phyloP scores from a whole-genome alignment of 768 basidiomycete genomes.

The Xerocomus spinulosus region DNA sequence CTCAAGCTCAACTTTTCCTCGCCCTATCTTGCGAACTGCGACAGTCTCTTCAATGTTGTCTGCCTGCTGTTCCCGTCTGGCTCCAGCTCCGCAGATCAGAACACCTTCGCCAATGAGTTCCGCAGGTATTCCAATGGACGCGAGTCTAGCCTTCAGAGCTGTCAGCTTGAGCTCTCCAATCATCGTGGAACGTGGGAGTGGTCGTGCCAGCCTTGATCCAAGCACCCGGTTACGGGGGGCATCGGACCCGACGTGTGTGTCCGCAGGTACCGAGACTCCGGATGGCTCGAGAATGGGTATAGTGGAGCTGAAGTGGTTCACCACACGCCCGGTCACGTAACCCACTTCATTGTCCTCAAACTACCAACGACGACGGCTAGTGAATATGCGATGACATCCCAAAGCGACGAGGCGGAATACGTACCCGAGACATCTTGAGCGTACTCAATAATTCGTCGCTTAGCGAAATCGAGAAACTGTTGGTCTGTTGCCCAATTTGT shows the following conservation, averaged over 20 bases:
- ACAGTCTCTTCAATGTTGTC: slow-evolving; percentile 63
- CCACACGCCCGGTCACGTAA: slow-evolving; percentile 84
- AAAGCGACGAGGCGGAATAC: slow-evolving; percentile 25
- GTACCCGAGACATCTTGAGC: slow-evolving; percentile 81
- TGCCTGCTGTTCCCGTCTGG: slow-evolving; percentile 37
- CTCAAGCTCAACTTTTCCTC: slow-evolving; percentile 85
- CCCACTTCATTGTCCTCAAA: slow-evolving; percentile 98
- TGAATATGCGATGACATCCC: slow-evolving; percentile 3
- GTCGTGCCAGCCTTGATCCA: slow-evolving; percentile 60
- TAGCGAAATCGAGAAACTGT: slow-evolving; percentile 89
- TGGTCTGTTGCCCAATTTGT: slow-evolving; percentile 93
- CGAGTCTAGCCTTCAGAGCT: slow-evolving; percentile 75
- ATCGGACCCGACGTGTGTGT: slow-evolving; percentile 21
- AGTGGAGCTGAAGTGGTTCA: slow-evolving; percentile 78
- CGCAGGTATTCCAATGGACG: slow-evolving; percentile 73
- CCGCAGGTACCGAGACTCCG: slow-evolving; percentile 29
- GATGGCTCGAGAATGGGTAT: slow-evolving; percentile 84
- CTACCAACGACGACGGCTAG: slow-evolving; percentile 35
- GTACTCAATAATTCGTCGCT: slow-evolving; percentile 81
- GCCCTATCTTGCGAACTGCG: slow-evolving; percentile 81
- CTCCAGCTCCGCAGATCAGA: slow-evolving; percentile 74
- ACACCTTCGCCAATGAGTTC: slow-evolving; percentile 98
- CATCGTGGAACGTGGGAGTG: slow-evolving; percentile 87
- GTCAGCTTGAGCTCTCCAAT: slow-evolving; percentile 96
- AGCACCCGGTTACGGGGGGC: slow-evolving; percentile 41